Evolutionary conservation across 2,329 filamentous ascomycete genomes (phyloP).

Genomic region (Dactylellina parvicollis): DNA sequence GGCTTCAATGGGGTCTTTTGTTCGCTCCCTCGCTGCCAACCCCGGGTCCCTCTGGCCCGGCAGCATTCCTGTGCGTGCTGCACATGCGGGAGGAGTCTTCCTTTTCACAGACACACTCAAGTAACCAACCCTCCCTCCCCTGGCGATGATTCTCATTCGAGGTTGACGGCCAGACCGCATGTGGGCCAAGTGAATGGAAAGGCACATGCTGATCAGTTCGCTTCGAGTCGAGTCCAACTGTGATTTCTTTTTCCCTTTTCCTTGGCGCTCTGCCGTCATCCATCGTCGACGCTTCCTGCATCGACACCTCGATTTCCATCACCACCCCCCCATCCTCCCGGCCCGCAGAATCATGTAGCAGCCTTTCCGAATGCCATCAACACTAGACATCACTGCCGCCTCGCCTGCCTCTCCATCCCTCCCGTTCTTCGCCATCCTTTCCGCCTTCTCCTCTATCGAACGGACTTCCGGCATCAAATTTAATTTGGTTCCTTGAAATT

Average conservation of each 20-base stretch:
- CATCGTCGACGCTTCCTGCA: not conserved
- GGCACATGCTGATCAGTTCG: slow-evolving; percentile 5
- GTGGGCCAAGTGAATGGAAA: not conserved
- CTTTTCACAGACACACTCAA: not conserved
- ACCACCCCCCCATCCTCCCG: not conserved
- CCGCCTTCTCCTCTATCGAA: slow-evolving; percentile 3
- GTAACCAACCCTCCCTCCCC: no score
- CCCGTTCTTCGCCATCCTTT: not conserved
- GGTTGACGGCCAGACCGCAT: no score
- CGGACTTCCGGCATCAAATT: slow-evolving; percentile 7
- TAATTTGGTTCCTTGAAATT: not conserved
- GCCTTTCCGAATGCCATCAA: slow-evolving; percentile 3
- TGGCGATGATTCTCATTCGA: no score
- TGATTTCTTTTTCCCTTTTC: not conserved
- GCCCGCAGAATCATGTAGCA: not conserved
- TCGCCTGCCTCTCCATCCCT: not conserved
- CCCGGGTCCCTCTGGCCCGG: not conserved
- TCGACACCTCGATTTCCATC: not conserved
- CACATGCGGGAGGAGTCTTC: not conserved
- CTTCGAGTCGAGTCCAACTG: no score
- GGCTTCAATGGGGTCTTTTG: no score
- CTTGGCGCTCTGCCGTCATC: slow-evolving; percentile 9
- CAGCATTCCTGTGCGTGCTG: not conserved
- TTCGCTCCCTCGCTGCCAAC: not conserved
- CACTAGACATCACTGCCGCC: not conserved